A percentile compares a stretch with the other conserved stretches of the same genome.
phyloP scores from a whole-genome alignment of 225 moss, liverwort and hornwort species.

The Takakia lepidozioides region DNA sequence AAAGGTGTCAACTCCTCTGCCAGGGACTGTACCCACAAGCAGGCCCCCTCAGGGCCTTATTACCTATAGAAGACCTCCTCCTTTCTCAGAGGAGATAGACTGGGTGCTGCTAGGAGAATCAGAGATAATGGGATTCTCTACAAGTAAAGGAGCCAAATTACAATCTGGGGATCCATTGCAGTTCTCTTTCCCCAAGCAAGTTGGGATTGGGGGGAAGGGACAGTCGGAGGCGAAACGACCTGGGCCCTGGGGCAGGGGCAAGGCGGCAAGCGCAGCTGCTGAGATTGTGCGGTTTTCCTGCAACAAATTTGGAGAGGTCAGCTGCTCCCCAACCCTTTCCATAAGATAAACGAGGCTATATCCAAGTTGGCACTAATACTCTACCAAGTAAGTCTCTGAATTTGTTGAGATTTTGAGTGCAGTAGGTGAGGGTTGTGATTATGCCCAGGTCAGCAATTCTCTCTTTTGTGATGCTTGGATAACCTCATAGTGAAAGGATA shows the following conservation, averaged over 20 bases:
- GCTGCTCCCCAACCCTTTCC: neutral
- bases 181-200: constrained; percentile 63
- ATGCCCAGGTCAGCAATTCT: too few species aligned
- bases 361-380: too few species aligned
- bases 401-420: too few species aligned
- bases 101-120: constrained; percentile 73
- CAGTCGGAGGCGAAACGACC: constrained; percentile 20
- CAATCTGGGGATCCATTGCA: constrained; percentile 46
- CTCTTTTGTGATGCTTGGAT: too few species aligned
- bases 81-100: constrained; percentile 14
- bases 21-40: constrained; percentile 3
- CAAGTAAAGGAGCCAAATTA: constrained; percentile 76
- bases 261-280: constrained; percentile 33
- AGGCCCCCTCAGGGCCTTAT: constrained; percentile 7
- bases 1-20: too few species aligned
- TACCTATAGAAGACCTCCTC: constrained; percentile 3
- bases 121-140: constrained; percentile 52
- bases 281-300: constrained; percentile 89
- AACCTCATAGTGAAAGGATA: too few species aligned
- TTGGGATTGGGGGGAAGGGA: constrained; percentile 4
- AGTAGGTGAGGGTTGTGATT: too few species aligned
- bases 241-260: constrained; percentile 58
- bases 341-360: too few species aligned
- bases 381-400: too few species aligned
- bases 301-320: constrained; percentile 66